A percentile compares a stretch with the other conserved stretches of the same genome.
These are phyloP conservation scores for Phytophthora idaei DNA, from an alignment of 352 stramenopile species.

Conservation along the genomic window DNA sequence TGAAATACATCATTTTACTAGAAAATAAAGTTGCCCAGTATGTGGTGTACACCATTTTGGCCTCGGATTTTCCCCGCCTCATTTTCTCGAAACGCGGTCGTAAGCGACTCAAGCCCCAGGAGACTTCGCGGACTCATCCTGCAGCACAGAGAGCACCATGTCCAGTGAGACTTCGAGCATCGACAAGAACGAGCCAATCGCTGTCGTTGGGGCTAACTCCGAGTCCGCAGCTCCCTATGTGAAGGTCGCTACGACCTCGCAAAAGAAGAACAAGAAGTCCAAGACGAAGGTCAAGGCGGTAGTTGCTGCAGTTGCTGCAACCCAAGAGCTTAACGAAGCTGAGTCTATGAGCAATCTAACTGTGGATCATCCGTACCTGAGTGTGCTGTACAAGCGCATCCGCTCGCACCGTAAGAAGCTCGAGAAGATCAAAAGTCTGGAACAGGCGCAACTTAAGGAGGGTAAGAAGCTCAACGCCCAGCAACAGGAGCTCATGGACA, in stretches of 20 bases:
- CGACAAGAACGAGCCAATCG: constrained; percentile 13
- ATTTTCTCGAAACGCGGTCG: constrained; percentile 29
- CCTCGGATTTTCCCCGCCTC: constrained; percentile 13
- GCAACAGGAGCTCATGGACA: constrained; percentile 72
- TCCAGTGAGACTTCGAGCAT: constrained; percentile 20
- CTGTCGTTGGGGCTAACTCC: not conserved
- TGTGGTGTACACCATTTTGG: constrained; percentile 15
- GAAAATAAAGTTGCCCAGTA: constrained; percentile 7
- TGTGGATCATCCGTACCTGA: constrained; percentile 80
- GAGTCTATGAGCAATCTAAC: constrained; percentile 46
- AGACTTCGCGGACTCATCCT: constrained; percentile 18
- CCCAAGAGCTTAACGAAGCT: constrained; percentile 32
- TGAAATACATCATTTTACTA: constrained; percentile 20
- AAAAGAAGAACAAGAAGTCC: constrained; percentile 31
- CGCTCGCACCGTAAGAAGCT: constrained; percentile 86
- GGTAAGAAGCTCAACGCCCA: constrained; percentile 80
- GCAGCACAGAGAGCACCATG: constrained; percentile 31
- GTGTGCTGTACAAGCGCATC: constrained; percentile 83
- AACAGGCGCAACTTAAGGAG: constrained; percentile 46
- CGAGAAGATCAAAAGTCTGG: constrained; percentile 82
- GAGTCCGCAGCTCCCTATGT: constrained; percentile 11
- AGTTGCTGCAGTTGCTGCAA: constrained; percentile 24
- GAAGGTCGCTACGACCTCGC: constrained; percentile 3
- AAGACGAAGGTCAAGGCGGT: constrained; percentile 32
- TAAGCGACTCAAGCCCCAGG: not conserved